Conservation (phyloP, 306 rosid genomes). For the Casuarina glauca region DNA sequence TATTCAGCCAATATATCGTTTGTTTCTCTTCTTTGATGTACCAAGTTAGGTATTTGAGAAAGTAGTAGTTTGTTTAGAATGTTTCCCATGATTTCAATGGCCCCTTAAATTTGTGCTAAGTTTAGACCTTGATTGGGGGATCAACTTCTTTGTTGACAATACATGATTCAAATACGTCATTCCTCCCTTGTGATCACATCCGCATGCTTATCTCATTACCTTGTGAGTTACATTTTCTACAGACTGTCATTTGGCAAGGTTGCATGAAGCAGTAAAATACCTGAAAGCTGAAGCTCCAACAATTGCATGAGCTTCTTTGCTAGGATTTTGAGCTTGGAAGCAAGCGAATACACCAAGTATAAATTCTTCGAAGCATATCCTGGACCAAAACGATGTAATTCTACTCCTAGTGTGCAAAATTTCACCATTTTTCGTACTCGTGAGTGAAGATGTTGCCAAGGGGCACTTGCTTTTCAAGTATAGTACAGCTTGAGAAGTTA, state of each 20-base stretch:
- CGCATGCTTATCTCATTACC: not conserved
- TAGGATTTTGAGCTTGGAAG: too few relatives aligned
- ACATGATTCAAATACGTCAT: not conserved
- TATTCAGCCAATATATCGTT: constrained; percentile 23
- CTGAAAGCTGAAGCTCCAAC: too few relatives aligned
- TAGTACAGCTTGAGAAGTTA: too few relatives aligned
- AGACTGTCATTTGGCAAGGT: not conserved
- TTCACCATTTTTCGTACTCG: too few relatives aligned
- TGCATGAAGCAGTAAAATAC: too few relatives aligned
- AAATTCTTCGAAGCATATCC: too few relatives aligned
- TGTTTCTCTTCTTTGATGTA: constrained; percentile 22
- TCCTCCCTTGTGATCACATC: not conserved
- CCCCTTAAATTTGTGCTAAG: not conserved
- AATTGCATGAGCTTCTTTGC: too few relatives aligned
- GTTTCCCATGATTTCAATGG: not conserved
- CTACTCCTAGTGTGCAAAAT: too few relatives aligned
- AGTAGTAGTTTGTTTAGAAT: constrained; percentile 26
- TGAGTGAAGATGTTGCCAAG: too few relatives aligned
- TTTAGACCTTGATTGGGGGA: not conserved
- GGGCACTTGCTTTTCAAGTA: too few relatives aligned
- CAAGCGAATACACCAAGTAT: too few relatives aligned
- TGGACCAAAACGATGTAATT: too few relatives aligned
- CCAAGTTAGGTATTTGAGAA: constrained; percentile 20
- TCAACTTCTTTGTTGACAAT: not conserved
- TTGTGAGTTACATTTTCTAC: not conserved